Percentiles rank a stretch among this genome's conserved stretches.
phyloP scores from a whole-genome alignment of 345 rosid species.

The Salix caprea region DNA sequence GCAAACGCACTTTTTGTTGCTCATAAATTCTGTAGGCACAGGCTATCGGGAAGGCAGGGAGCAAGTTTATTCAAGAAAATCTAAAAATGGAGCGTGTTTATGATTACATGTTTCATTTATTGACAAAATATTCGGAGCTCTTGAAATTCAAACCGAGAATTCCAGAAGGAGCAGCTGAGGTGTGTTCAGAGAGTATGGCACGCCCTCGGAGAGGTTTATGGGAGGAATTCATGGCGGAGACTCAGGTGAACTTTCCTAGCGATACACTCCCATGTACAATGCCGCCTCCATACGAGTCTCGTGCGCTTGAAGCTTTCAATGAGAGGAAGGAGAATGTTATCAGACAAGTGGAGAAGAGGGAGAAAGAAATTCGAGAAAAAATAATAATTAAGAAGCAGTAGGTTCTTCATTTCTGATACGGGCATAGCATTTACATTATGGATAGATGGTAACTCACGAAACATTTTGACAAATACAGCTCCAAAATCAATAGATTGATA shows the following conservation, averaged over 20 bases:
- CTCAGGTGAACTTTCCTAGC: conserved; percentile 51
- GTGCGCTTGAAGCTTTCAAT: conserved; percentile 29
- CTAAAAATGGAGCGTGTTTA: conserved; percentile 58
- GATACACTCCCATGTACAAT: conserved; percentile 45
- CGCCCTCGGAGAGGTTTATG: conserved; percentile 32
- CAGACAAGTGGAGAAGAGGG: conserved; percentile 55
- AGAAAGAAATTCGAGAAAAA: conserved; percentile 35
- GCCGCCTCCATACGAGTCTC: conserved; percentile 41
- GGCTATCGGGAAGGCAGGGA: conserved; percentile 53
- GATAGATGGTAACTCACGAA: too few species aligned
- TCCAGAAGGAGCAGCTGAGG: conserved; percentile 45
- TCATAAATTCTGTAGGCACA: conserved; percentile 36
- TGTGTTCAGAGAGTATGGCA: conserved; percentile 47
- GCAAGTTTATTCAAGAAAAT: conserved; percentile 46
- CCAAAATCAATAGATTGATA: too few species aligned
- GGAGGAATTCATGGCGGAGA: conserved; percentile 53
- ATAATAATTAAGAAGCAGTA: neutral
- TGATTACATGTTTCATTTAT: conserved; percentile 67
- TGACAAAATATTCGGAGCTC: conserved; percentile 62
- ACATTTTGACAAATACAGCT: too few species aligned
- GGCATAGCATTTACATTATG: too few species aligned
- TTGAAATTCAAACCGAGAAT: conserved; percentile 55
- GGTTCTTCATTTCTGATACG: too few species aligned
- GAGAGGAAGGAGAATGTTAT: conserved; percentile 34
- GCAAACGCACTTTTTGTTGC: neutral